Conservation (phyloP, 768 basidiomycete genomes). For the Pisolithus marmoratus region DNA sequence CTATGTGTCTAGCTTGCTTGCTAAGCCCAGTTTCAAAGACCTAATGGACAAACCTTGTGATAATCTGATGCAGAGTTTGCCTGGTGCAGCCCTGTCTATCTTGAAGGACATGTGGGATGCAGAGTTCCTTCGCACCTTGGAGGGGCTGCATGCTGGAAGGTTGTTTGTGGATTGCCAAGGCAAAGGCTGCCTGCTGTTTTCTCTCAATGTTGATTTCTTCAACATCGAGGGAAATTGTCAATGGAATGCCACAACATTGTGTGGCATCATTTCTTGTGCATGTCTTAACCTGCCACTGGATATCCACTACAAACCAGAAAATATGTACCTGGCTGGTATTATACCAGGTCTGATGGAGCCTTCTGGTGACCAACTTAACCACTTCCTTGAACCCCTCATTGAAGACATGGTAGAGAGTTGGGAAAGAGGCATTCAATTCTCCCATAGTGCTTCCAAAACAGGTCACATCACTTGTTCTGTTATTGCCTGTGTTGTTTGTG, state of each 20-base stretch:
- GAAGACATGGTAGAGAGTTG: conserved; percentile 26
- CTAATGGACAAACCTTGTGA: too few species aligned
- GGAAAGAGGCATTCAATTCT: conserved; percentile 24
- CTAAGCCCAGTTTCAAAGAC: too few species aligned
- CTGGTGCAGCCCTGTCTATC: conserved; percentile 13
- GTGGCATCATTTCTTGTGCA: conserved; percentile 10
- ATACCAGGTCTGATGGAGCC: conserved; percentile 36
- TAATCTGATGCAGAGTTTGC: too few species aligned
- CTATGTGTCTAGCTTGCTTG: too few species aligned
- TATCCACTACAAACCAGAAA: conserved; percentile 29
- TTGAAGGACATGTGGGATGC: neutral
- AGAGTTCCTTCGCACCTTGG: conserved; percentile 23
- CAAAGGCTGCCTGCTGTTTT: conserved; percentile 27
- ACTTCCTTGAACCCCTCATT: conserved; percentile 31
- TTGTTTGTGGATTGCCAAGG: conserved; percentile 8
- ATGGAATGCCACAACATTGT: conserved; percentile 22
- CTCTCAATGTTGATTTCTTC: conserved; percentile 31
- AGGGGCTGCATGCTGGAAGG: conserved; percentile 11
- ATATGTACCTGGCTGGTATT: conserved; percentile 34
- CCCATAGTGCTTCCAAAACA: conserved; percentile 8
- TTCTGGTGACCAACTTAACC: conserved; percentile 25
- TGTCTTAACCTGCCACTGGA: conserved; percentile 31
- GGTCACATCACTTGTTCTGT: conserved; percentile 14
- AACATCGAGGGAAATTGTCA: conserved; percentile 26
- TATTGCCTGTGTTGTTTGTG: conserved; percentile 27